A percentile compares a stretch with the other conserved stretches of the same genome.
Evolutionary conservation across 2,329 filamentous ascomycete genomes (phyloP).

Genomic region (Pezicula carpinea): DNA sequence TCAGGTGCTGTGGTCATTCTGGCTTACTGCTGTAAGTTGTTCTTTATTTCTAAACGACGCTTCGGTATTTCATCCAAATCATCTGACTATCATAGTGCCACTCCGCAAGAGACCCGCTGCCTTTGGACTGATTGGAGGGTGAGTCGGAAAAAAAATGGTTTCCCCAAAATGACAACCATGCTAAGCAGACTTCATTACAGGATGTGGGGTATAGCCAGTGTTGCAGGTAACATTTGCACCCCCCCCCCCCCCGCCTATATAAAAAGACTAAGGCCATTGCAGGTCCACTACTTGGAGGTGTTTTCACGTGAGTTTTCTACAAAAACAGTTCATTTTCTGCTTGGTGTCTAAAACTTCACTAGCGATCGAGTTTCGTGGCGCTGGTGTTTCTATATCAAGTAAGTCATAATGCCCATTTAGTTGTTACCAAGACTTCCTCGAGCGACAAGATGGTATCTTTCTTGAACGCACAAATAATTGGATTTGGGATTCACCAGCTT

Average conservation of each 20-base stretch:
- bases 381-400: conserved; percentile 30
- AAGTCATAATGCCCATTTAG: not conserved
- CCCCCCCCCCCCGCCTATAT: too few relatives aligned
- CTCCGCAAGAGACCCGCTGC: conserved; percentile 11
- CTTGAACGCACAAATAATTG: not conserved
- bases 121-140: conserved; percentile 1
- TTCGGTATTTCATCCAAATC: not conserved
- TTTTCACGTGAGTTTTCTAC: conserved; percentile 20
- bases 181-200: conserved; percentile 10
- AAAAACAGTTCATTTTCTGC: not conserved
- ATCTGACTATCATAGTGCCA: conserved; percentile 3
- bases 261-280: too few relatives aligned
- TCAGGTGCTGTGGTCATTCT: conserved; percentile 29
- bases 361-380: conserved; percentile 23
- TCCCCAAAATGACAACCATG: not conserved
- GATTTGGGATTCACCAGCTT: not conserved
- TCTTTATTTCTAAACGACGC: not conserved
- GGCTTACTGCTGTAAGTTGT: conserved; percentile 13
- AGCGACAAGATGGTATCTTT: not conserved
- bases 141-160: not conserved
- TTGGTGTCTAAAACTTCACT: not conserved
- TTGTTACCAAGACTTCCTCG: conserved; percentile 20
- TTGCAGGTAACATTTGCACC: conserved; percentile 12
- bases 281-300: conserved; percentile 26
- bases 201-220: conserved; percentile 15